Percentiles rank a stretch among this genome's conserved stretches.
phyloP scores from a whole-genome alignment of 768 basidiomycete genomes.

The Calocera viscosa region DNA sequence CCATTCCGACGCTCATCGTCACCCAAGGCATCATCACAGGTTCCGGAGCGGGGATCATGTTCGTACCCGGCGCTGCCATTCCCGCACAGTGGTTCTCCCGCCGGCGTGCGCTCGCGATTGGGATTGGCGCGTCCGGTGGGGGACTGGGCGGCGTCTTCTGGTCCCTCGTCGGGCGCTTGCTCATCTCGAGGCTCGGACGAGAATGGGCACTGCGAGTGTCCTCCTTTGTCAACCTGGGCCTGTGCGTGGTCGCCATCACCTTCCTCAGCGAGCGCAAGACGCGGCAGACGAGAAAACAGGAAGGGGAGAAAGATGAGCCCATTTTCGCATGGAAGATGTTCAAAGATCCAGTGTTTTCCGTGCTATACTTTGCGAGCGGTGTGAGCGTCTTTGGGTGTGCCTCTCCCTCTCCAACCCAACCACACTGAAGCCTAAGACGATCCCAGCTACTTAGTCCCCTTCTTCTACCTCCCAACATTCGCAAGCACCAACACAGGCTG shows the following conservation, averaged over 20 bases:
- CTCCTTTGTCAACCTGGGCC: neutral
- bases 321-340: neutral
- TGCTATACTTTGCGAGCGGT: neutral
- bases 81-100: neutral
- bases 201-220: neutral
- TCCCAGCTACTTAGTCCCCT: neutral
- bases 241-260: neutral
- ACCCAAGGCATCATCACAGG: neutral
- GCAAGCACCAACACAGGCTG: conserved; percentile 5
- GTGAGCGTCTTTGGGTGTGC: conserved; percentile 1
- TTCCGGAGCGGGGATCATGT: neutral
- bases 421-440: too few relatives aligned
- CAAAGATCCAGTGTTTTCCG: neutral
- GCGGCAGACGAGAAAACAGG: neutral
- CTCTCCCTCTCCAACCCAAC: neutral
- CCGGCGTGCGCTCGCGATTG: neutral
- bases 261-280: neutral
- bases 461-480: neutral
- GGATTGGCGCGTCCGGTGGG: neutral
- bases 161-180: neutral
- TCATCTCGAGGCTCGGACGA: neutral
- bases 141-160: conserved; percentile 3
- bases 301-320: conserved; percentile 4
- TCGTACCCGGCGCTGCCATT: neutral
- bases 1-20: conserved; percentile 2